These are phyloP conservation scores for Eimeria falciformis DNA, from an alignment of 169 alveolate genomes.

Conservation along the genomic window DNA sequence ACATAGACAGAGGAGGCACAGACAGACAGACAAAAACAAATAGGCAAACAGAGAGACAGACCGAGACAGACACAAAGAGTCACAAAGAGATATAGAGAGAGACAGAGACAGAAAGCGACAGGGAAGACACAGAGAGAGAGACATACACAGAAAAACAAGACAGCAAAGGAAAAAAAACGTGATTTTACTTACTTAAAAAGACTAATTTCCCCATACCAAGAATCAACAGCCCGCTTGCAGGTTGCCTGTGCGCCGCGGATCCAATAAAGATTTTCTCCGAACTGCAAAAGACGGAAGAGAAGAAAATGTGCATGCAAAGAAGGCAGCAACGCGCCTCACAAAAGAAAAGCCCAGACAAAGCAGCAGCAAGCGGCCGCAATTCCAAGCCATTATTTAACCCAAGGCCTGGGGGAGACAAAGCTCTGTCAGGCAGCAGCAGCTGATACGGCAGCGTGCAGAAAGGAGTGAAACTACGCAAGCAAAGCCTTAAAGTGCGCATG, in stretches of 20 bases:
- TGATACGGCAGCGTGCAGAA: no score
- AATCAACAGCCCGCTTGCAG: conserved; percentile 47
- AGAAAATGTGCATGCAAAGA: not conserved
- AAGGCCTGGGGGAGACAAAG: no score
- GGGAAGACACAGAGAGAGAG: not conserved
- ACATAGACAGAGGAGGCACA: not conserved
- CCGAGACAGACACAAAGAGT: not conserved
- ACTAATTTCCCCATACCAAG: conserved; percentile 46
- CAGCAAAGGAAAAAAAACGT: not conserved
- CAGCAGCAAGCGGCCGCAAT: not conserved
- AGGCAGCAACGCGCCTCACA: not conserved
- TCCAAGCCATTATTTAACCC: no score
- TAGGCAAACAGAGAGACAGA: not conserved
- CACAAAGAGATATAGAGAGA: not conserved
- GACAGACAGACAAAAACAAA: not conserved
- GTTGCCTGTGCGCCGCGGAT: not conserved
- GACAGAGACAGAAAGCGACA: not conserved
- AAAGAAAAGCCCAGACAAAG: not conserved
- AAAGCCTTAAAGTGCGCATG: not conserved
- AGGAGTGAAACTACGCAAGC: no score
- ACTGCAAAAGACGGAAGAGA: conserved; percentile 23
- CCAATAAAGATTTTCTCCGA: conserved; percentile 55
- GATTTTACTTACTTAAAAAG: conserved; percentile 29
- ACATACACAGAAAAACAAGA: not conserved
- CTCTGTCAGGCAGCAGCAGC: no score